Evolutionary conservation across 2,329 filamentous ascomycete species (phyloP).

Genomic region (Alternaria tenuissima): DNA sequence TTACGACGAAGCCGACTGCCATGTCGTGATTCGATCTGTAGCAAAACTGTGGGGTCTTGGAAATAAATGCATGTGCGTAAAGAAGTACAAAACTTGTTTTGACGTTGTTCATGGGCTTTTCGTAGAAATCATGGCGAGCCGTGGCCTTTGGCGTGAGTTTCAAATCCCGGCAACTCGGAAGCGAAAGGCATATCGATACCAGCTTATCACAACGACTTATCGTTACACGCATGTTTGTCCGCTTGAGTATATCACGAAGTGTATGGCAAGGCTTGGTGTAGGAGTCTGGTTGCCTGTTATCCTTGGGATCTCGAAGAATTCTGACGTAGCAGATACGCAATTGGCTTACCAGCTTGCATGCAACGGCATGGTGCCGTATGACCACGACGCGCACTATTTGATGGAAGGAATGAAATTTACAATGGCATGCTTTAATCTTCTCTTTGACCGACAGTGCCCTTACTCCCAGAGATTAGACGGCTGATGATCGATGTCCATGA

Average conservation of each 20-base stretch:
- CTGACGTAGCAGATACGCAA: neutral
- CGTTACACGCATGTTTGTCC: neutral
- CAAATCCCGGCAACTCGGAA: neutral
- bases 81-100: neutral
- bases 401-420: neutral
- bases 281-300: neutral
- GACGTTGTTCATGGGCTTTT: neutral
- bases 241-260: neutral
- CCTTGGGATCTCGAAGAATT: neutral
- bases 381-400: neutral
- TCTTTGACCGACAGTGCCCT: neutral
- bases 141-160: neutral
- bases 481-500: neutral
- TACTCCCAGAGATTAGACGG: neutral
- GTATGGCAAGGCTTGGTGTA: neutral
- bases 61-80: neutral
- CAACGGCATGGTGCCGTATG: neutral
- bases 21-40: neutral
- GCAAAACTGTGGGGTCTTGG: neutral
- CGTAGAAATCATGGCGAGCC: neutral
- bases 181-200: neutral
- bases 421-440: neutral
- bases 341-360: neutral
- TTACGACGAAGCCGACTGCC: neutral
- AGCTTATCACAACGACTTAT: neutral